Evolutionary conservation across 371 early-diverging fungal species (phyloP), one percentile per base, ranked within the genome.

Genomic region (Mucor mucedo): DNA sequence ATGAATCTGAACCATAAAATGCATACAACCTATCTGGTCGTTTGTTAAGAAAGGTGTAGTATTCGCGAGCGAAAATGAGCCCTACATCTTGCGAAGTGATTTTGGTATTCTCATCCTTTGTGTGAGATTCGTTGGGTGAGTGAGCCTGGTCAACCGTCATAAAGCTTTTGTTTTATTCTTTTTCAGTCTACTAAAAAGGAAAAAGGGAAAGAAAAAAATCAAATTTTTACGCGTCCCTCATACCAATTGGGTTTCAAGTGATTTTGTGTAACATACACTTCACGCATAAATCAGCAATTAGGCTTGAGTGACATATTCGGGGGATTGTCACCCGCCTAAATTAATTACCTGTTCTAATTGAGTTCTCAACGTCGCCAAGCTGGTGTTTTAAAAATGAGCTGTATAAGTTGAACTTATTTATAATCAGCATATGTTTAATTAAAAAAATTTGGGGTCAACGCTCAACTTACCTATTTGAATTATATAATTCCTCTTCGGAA

Each of bases 1-100:
- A 77, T 9, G 96, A 94, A 65, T 92, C 85, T 62, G 85, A 87
- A 67, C 84, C 86, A 82, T 97, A 98, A 76, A 97, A 97, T 69
- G 84, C 87, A 80, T 95, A 92, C 30, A 98, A 86, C 41, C 86
- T 80, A 42, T 80, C 57, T 27, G 97, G 96, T 21, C 91, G 90
- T 75, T 89, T 91, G 86, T 92, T 93, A 71, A 98, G 66, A 70
- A 93, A 89, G 30, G 94, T 95, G 80, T 97, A 98, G 77, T 95
- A 98, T 72, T 97, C 92, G 70, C 94, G 92, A 58, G 95, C 96
- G 82, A 98, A 98, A 70, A 95, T 84, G 88, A 92, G 90, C 49
- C 95, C 96, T 54, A 98, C 88, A 70, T 95, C 93, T 67, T 84
- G 87, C 3, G 74, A 69, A 33, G 60, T 70, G 58, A 74, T 29